A percentile compares a stretch with the other conserved stretches of the same genome.
phyloP scores from a whole-genome alignment of 177 flowering plant species.

The Vitis hybrid region DNA sequence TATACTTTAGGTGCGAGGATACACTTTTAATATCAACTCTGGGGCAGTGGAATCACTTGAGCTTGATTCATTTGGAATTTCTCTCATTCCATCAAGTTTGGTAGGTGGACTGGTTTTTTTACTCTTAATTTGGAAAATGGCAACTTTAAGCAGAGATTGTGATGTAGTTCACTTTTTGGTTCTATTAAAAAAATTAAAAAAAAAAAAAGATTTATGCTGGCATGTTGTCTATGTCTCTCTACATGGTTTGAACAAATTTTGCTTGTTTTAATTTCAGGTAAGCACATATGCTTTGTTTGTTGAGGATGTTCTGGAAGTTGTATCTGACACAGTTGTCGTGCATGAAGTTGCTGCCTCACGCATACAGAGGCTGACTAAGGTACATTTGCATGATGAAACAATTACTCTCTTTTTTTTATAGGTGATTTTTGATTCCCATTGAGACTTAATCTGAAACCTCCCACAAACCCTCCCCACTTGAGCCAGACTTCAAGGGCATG shows the following conservation, averaged over 20 bases:
- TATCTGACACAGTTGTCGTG: constrained; percentile 64
- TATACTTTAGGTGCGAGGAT: constrained; percentile 69
- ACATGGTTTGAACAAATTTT: neutral
- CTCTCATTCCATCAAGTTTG: constrained; percentile 86
- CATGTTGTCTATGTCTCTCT: neutral
- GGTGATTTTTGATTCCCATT: too few species aligned
- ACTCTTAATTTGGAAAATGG: neutral
- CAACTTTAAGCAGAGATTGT: neutral
- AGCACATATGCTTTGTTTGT: constrained; percentile 74
- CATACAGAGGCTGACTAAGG: constrained; percentile 77
- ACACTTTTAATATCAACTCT: constrained; percentile 68
- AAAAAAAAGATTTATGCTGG: neutral
- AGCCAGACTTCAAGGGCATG: too few species aligned
- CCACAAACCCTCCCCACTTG: too few species aligned
- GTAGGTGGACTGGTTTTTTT: constrained; percentile 30
- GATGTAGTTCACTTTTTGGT: neutral
- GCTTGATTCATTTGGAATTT: constrained; percentile 84
- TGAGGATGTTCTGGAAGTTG: constrained; percentile 81
- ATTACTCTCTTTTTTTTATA: neutral
- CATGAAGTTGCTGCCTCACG: constrained; percentile 74
- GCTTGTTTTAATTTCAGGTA: constrained; percentile 43
- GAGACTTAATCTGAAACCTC: too few species aligned
- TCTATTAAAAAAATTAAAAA: too few species aligned
- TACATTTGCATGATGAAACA: constrained; percentile 16
- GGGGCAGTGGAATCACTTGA: constrained; percentile 77